Evolutionary conservation across 2,329 filamentous ascomycete genomes (phyloP), one percentile per base, ranked within the genome.

Genomic region (Arthrocladium fulminans): DNA sequence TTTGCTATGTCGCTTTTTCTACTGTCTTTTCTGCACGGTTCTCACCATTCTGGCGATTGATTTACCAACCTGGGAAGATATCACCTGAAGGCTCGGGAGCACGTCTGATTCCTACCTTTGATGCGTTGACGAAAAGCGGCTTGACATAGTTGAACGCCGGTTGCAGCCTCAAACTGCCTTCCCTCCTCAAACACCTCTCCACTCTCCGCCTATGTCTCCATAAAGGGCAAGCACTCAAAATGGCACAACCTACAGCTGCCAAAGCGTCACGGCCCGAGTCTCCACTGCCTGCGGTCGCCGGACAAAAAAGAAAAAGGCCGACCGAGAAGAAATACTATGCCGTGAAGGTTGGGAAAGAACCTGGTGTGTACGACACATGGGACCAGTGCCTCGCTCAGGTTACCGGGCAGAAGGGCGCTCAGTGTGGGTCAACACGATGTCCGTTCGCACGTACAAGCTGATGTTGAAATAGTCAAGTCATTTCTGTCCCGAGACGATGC

Each of bases 401-500:
- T 40, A 76, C 71, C 43, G 80, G 80, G 19, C 79, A 73, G 58
- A 75, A 80, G 59, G 82, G 82, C 17, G 83, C 84, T 49, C 67
- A 76, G 29, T 87, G 84, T 88, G 70, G 65, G 83, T 77, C 37
- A 37, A 9, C 38, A 40, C 12, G 20, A 38, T 4, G 25, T 17
- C 8, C 23, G 5, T 10, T 34, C 29, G 9, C 35, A n/a, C 2
- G 7, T 20, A n/a, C 40, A 35, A 49, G 22, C 43, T 42, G 15
- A 24, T 32, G 8, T n/a, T 13, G 22, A 29, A 24, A 22, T 52
- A 92, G 87, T 85, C 72, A 90, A 92, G 69, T 87, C 84, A 1
- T 96, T 95, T 62, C 68, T 74, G 8, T 80, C 76, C 0, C 71
- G 75, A 50, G 76, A 81, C 53, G 88, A 95, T 51, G 90, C 90